These are phyloP conservation scores for Juglanconis juglandina DNA, from an alignment of 2,329 filamentous ascomycete species.

Conservation along the genomic window DNA sequence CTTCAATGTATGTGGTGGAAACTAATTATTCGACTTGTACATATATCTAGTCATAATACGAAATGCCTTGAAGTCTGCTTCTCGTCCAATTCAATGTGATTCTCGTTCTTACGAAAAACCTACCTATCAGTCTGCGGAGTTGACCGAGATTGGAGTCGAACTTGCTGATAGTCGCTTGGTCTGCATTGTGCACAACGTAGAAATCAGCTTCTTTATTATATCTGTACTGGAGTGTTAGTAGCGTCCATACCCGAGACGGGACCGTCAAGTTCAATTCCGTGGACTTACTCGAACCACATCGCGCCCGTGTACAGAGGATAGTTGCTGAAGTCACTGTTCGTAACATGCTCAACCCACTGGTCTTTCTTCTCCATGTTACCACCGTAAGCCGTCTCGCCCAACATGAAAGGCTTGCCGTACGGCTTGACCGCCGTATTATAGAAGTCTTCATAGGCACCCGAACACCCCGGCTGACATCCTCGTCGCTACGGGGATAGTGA, in stretches of 20 bases:
- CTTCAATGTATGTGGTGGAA: constrained; percentile 55
- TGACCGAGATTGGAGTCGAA: constrained; percentile 10
- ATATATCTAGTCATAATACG: not conserved
- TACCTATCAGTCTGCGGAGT: not conserved
- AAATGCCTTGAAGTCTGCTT: no score
- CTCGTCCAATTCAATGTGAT: no score
- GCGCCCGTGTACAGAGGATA: constrained; percentile 16
- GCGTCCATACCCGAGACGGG: no score
- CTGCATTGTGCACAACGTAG: constrained; percentile 13
- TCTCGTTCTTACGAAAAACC: no score
- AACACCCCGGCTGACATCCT: constrained; percentile 2
- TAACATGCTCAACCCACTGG: constrained; percentile 12
- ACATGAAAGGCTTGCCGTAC: constrained; percentile 15
- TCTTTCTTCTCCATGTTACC: constrained; percentile 7
- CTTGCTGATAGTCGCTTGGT: constrained; percentile 1
- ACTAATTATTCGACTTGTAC: not conserved
- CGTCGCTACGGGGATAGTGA: constrained; percentile 12
- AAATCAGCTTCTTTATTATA: constrained; percentile 14
- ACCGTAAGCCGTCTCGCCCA: constrained; percentile 16
- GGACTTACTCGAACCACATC: constrained; percentile 18
- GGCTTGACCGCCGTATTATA: constrained; percentile 10
- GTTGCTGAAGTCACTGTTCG: constrained; percentile 7
- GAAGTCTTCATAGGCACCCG: constrained; percentile 7
- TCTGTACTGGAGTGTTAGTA: not conserved
- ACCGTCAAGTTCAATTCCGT: no score